A percentile compares a stretch with the other conserved stretches of the same genome.
Conservation (phyloP, 73 alveolate genomes). For the Diophrys sp. region DNA sequence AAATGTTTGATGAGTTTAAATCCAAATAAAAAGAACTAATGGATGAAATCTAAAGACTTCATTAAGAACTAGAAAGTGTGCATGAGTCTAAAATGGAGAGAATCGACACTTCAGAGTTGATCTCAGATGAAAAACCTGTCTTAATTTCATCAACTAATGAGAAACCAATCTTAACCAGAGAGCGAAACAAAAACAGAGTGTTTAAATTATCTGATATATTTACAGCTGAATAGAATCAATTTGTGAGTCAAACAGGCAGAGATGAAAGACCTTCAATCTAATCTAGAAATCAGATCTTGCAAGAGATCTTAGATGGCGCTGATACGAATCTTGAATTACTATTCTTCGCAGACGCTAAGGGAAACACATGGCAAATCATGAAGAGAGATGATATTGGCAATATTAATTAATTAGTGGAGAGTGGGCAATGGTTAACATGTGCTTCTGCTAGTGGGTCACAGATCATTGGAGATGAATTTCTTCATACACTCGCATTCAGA, state of each 20-base stretch:
- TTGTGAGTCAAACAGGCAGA: no score
- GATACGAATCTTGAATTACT: background rate
- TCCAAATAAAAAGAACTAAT: background rate
- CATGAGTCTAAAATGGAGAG: background rate
- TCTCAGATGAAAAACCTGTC: background rate
- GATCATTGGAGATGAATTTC: background rate
- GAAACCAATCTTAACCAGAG: slow-evolving; percentile 9
- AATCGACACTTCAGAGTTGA: background rate
- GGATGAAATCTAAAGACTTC: background rate
- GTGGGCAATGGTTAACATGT: background rate
- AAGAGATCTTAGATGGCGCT: background rate
- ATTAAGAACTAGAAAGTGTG: background rate
- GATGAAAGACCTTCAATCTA: background rate
- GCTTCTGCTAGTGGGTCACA: background rate
- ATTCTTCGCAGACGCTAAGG: background rate
- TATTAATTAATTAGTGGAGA: background rate
- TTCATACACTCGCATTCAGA: background rate
- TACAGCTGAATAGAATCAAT: background rate
- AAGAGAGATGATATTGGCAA: background rate
- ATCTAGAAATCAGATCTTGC: background rate
- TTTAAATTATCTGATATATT: background rate
- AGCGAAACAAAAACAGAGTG: background rate
- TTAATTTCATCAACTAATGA: background rate
- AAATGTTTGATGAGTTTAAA: background rate
- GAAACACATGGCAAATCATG: background rate